These are phyloP conservation scores for Salix dunnii DNA, from an alignment of 345 rosid species.

Conservation along the genomic window DNA sequence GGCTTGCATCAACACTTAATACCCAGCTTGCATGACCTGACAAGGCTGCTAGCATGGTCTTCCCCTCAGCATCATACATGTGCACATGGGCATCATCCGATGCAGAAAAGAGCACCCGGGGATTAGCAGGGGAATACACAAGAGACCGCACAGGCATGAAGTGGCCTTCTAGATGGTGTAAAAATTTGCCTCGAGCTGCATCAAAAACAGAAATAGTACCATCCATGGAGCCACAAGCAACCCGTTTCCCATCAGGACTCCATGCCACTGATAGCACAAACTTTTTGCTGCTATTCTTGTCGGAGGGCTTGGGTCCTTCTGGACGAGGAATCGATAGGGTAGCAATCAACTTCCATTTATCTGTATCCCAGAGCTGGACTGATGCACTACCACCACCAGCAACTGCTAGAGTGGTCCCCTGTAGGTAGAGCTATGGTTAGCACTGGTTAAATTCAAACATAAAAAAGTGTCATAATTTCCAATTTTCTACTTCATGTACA, in stretches of 20 bases:
- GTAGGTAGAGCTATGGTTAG: constrained; percentile 20
- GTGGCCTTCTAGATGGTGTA: constrained; percentile 89
- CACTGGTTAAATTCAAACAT: not conserved
- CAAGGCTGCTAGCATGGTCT: constrained; percentile 65
- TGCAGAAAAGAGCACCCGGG: constrained; percentile 70
- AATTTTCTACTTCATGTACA: not conserved
- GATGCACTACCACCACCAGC: constrained; percentile 98
- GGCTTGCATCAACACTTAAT: constrained; percentile 85
- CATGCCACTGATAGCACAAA: constrained; percentile 87
- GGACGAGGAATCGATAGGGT: constrained; percentile 78
- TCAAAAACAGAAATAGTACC: constrained; percentile 85
- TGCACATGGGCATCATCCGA: constrained; percentile 90
- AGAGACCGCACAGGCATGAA: constrained; percentile 90
- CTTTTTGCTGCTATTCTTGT: constrained; percentile 82
- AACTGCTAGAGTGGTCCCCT: constrained; percentile 95
- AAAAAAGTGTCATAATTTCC: not conserved
- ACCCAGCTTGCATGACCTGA: constrained; percentile 95
- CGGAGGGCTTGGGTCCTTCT: constrained; percentile 72
- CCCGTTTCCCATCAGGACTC: constrained; percentile 79
- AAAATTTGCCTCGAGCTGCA: constrained; percentile 70
- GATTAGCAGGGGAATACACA: constrained; percentile 71
- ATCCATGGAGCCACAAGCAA: constrained; percentile 95
- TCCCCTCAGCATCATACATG: constrained; percentile 89
- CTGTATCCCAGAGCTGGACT: constrained; percentile 92
- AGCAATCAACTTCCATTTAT: constrained; percentile 72